Percentiles rank a stretch among this genome's conserved stretches.
Conservation (phyloP, 1,139 yeast genomes). For the Kodamaea suecica region DNA sequence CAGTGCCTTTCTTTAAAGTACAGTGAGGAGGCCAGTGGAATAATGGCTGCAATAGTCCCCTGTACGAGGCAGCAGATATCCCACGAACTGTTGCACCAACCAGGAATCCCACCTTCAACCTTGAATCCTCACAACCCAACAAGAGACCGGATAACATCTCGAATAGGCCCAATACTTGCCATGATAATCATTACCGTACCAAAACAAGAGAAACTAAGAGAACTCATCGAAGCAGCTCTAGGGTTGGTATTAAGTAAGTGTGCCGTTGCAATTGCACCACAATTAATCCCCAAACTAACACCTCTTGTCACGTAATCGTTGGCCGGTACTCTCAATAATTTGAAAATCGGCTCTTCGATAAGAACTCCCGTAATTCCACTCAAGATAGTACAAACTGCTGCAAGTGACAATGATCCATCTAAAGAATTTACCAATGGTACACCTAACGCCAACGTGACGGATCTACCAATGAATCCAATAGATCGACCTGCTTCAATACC, state of each 20-base stretch:
- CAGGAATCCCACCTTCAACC: too few species aligned
- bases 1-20: too few species aligned
- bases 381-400: slow-evolving; percentile 77
- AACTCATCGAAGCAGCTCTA: slow-evolving; percentile 76
- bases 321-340: slow-evolving; percentile 49
- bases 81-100: too few species aligned
- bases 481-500: slow-evolving; percentile 62
- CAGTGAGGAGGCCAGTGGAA: too few species aligned
- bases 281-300: slow-evolving; percentile 69
- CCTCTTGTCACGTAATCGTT: slow-evolving; percentile 77
- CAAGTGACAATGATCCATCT: slow-evolving; percentile 66
- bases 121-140: slow-evolving; percentile 25
- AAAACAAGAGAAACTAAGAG: slow-evolving; percentile 65
- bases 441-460: slow-evolving; percentile 79
- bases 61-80: too few species aligned
- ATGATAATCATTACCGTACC: slow-evolving; percentile 72
- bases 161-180: slow-evolving; percentile 50
- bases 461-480: slow-evolving; percentile 74
- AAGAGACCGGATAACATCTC: slow-evolving; percentile 26
- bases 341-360: slow-evolving; percentile 52
- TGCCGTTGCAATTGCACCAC: slow-evolving; percentile 83
- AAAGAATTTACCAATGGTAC: slow-evolving; percentile 65
- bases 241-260: slow-evolving; percentile 67
- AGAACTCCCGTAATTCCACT: slow-evolving; percentile 77
- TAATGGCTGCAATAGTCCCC: too few species aligned